A percentile compares a stretch with the other conserved stretches of the same genome.
Evolutionary conservation across 2,329 filamentous ascomycete genomes (phyloP).

Genomic region (Ascochyta fabae): DNA sequence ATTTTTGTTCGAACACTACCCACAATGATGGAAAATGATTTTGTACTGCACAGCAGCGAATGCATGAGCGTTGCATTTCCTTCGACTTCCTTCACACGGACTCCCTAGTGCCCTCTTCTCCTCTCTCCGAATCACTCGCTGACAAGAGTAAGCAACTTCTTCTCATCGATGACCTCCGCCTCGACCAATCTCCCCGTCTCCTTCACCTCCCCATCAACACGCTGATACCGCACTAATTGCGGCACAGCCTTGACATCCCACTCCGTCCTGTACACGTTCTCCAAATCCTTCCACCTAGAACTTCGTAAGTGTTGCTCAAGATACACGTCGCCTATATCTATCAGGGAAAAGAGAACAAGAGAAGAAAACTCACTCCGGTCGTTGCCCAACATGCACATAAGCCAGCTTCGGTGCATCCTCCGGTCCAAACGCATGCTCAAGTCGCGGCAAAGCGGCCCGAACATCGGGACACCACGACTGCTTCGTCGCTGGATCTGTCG

Average conservation of each 20-base stretch:
- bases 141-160: background rate
- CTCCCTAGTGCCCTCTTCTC: too few relatives aligned
- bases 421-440: constrained; percentile 4
- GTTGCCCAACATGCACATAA: constrained; percentile 19
- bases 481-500: constrained; percentile 10
- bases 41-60: background rate
- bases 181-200: constrained; percentile 11
- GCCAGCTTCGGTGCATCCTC: background rate
- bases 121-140: too few relatives aligned
- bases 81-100: background rate
- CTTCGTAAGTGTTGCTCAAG: background rate
- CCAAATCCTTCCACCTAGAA: constrained; percentile 9
- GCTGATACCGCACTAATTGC: constrained; percentile 6
- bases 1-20: constrained; percentile 53
- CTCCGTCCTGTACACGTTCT: constrained; percentile 10
- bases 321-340: background rate
- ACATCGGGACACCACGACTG: constrained; percentile 24
- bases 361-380: constrained; percentile 11
- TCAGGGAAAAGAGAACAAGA: background rate
- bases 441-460: constrained; percentile 15
- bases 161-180: constrained; percentile 4
- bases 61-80: background rate
- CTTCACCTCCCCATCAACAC: constrained; percentile 1
- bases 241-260: constrained; percentile 11
- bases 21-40: constrained; percentile 7